A percentile compares a stretch with the other conserved stretches of the same genome.
Evolutionary conservation across 1,139 yeast genomes (phyloP).

Genomic region (Scheffersomyces illinoinensis): DNA sequence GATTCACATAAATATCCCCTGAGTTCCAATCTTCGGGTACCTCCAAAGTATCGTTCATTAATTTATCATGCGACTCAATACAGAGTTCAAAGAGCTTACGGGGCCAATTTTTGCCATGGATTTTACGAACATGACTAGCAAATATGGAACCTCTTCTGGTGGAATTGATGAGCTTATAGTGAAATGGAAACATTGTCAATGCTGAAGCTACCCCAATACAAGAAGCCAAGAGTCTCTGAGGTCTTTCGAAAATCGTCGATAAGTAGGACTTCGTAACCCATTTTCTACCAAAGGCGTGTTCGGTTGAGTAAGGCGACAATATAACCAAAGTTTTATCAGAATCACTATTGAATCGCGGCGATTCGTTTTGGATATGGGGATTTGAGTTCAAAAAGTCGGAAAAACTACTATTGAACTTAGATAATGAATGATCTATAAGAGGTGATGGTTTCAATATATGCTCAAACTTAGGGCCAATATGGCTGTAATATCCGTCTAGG

Average conservation of each 20-base stretch:
- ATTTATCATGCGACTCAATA: conserved; percentile 55
- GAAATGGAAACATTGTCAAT: conserved; percentile 64
- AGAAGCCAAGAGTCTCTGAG: conserved; percentile 75
- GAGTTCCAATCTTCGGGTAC: conserved; percentile 84
- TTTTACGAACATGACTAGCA: conserved; percentile 61
- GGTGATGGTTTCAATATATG: conserved; percentile 33
- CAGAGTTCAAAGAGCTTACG: conserved; percentile 59
- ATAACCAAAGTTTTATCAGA: conserved; percentile 54
- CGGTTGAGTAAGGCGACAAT: conserved; percentile 59
- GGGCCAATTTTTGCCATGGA: conserved; percentile 83
- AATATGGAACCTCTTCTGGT: conserved; percentile 48
- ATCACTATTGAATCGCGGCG: conserved; percentile 46
- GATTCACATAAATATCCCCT: conserved; percentile 77
- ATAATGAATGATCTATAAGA: conserved; percentile 36
- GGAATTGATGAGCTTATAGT: conserved; percentile 54
- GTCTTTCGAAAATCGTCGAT: conserved; percentile 78
- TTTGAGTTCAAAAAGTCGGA: conserved; percentile 51
- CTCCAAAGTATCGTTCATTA: conserved; percentile 59
- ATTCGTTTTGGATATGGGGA: conserved; percentile 55
- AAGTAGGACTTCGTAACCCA: conserved; percentile 76
- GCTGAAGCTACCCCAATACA: conserved; percentile 82
- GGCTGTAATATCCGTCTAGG: conserved; percentile 1
- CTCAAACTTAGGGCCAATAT: conserved; percentile 22
- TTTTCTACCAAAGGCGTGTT: conserved; percentile 70
- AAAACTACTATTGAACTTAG: conserved; percentile 44